Conservation (phyloP, 225 moss, liverwort and hornwort species). For the Lunularia cruciata region DNA sequence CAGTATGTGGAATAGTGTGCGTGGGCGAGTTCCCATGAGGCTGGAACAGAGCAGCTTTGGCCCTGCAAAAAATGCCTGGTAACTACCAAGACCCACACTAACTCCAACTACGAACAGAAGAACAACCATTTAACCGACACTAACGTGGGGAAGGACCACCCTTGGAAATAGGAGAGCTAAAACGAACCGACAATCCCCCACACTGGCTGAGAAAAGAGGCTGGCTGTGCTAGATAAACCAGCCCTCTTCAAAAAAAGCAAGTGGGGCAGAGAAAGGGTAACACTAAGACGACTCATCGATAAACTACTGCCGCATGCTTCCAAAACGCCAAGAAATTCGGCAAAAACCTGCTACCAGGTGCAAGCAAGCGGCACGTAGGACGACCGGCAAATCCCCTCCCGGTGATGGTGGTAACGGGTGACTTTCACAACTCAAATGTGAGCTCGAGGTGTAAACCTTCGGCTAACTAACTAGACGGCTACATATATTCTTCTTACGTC, state of each 20-base stretch:
- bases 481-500: conserved; percentile 26
- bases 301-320: not conserved
- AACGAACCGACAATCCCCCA: conserved; percentile 39
- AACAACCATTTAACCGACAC: not conserved
- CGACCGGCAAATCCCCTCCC: conserved; percentile 20
- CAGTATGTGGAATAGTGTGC: not conserved
- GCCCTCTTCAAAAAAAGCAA: conserved; percentile 37
- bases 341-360: conserved; percentile 31
- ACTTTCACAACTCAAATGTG: conserved; percentile 14
- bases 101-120: conserved; percentile 4
- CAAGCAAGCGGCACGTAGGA: not conserved
- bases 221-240: not conserved
- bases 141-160: conserved; percentile 19
- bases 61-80: conserved; percentile 48
- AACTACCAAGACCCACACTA: not conserved
- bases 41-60: conserved; percentile 44
- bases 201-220: conserved; percentile 35
- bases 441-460: not conserved
- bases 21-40: conserved; percentile 14
- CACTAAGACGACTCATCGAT: conserved; percentile 7
- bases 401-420: conserved; percentile 5
- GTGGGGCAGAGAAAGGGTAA: conserved; percentile 40
- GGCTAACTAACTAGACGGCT: not conserved
- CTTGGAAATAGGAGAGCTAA: conserved; percentile 21
- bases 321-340: conserved; percentile 22